Percentiles rank a stretch among this genome's conserved stretches.
phyloP scores from a whole-genome alignment of 805 yeast species.

The Sporopachydermia lactativora region DNA sequence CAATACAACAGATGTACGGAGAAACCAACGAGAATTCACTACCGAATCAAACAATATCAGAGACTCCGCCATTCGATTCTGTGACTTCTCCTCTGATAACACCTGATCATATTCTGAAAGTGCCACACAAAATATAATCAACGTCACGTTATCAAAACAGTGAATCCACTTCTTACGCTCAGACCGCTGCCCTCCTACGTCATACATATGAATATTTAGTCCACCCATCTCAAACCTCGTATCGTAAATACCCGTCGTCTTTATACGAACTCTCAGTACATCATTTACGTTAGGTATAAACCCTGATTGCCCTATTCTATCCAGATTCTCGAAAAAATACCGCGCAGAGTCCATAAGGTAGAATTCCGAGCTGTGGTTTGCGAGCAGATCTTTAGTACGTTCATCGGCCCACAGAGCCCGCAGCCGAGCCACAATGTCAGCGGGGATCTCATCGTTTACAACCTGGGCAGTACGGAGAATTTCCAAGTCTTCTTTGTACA shows the following conservation, averaged over 20 bases:
- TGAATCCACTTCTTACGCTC: constrained; percentile 87
- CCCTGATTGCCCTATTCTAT: constrained; percentile 35
- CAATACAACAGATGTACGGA: constrained; percentile 61
- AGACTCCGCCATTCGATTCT: constrained; percentile 60
- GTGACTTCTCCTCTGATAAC: constrained; percentile 53
- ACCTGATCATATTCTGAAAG: constrained; percentile 73
- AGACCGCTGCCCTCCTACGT: constrained; percentile 82
- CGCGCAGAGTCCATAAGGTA: constrained; percentile 63
- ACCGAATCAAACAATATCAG: constrained; percentile 68
- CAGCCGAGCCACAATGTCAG: constrained; percentile 29
- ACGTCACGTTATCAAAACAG: constrained; percentile 74
- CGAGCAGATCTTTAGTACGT: constrained; percentile 38
- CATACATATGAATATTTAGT: constrained; percentile 41
- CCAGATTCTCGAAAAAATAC: constrained; percentile 52
- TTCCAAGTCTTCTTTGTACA: constrained; percentile 24
- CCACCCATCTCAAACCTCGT: constrained; percentile 55
- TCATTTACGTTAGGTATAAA: constrained; percentile 60
- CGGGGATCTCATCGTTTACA: constrained; percentile 34
- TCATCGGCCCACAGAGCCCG: constrained; percentile 36
- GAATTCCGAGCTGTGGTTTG: constrained; percentile 44
- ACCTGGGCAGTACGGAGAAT: constrained; percentile 36
- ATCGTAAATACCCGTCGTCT: constrained; percentile 77
- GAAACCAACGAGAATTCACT: constrained; percentile 77
- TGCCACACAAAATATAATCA: constrained; percentile 72
- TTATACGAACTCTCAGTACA: constrained; percentile 64